Evolutionary conservation across 129 eudicot genomes (phyloP).

Genomic region (Arctium minus): DNA sequence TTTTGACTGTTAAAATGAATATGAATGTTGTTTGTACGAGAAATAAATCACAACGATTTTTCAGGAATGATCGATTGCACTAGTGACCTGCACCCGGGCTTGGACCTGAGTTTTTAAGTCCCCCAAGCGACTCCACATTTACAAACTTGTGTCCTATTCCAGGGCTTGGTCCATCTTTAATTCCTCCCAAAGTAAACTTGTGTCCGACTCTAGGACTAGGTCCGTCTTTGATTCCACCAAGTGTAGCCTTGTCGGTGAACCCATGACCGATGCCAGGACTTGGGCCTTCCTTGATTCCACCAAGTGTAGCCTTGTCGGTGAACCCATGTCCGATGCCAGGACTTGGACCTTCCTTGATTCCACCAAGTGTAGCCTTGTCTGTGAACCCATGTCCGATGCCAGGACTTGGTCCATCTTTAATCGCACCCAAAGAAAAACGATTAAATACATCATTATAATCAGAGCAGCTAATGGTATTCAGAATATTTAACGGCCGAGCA

Average conservation of each 20-base stretch:
- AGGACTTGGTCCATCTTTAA: conserved; percentile 15
- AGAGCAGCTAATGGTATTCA: background rate
- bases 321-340: conserved; percentile 8
- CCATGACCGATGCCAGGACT: conserved; percentile 33
- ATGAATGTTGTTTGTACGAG: background rate
- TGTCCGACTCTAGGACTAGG: conserved; percentile 24
- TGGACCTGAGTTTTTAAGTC: conserved; percentile 19
- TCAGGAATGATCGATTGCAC: background rate
- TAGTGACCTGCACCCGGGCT: conserved; percentile 43
- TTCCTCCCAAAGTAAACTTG: background rate
- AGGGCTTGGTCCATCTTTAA: conserved; percentile 17
- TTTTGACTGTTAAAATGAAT: background rate
- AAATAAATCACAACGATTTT: background rate
- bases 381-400: conserved; percentile 8
- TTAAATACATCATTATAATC: background rate
- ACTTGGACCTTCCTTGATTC: conserved; percentile 8
- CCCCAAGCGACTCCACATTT: conserved; percentile 21
- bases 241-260: background rate
- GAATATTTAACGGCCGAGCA: conserved; percentile 12
- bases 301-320: conserved; percentile 1
- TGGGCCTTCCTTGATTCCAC: conserved; percentile 28
- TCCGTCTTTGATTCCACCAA: conserved; percentile 35
- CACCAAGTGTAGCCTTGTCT: background rate
- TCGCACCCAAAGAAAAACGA: conserved; percentile 22
- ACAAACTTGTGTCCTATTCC: conserved; percentile 25